Evolutionary conservation across 1,284 basidiomycete species (phyloP), one percentile per base, ranked within the genome.

Genomic region (Macrocystidia cucumis): DNA sequence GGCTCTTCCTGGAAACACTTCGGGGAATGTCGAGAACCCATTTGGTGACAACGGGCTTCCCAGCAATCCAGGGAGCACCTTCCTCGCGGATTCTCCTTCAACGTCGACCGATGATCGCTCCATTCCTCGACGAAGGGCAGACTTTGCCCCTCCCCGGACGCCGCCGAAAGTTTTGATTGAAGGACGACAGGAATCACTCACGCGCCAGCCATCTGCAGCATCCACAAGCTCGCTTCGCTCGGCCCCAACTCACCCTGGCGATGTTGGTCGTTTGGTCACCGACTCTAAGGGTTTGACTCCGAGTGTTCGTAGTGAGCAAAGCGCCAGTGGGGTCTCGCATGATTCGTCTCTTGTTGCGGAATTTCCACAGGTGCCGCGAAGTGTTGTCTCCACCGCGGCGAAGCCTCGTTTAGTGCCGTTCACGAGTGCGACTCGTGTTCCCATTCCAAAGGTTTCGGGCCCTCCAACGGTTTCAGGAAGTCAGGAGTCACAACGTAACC

Each of bases 321-420:
- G 57, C 35, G 46, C 43, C 12, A 62, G 56, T 39, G 61, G 48
- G n/a, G 37, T 55, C 23, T 65, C 67, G 1, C 51, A 53, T 20
- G 49, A 54, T 32, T 57, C 55, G 12, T 52, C 46, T 22, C 45
- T 37, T 12, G 29, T 51, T 1, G 57, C 57, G 19, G 52, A 53
- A 21, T 4, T 39, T 35, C 40, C 43, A 17, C 36, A 41, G 30
- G 44, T 38, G 14, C 32, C 60, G 12, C 67, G 71, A 11, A n/a
- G n/a, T n/a, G n/a, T n/a, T n/a, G n/a, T n/a, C n/a, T n/a, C n/a
- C n/a, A n/a, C n/a, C n/a, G n/a, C n/a, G n/a, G n/a, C n/a, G n/a
- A n/a, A n/a, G n/a, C 76, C 81, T 25, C 69, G 79, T 18, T 55
- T 88, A n/a, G 81, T 86, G 19, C 78, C 77, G 25, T 85, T 88